Evolutionary conservation across 768 basidiomycete species (phyloP).

Genomic region (Paxillus involutus): DNA sequence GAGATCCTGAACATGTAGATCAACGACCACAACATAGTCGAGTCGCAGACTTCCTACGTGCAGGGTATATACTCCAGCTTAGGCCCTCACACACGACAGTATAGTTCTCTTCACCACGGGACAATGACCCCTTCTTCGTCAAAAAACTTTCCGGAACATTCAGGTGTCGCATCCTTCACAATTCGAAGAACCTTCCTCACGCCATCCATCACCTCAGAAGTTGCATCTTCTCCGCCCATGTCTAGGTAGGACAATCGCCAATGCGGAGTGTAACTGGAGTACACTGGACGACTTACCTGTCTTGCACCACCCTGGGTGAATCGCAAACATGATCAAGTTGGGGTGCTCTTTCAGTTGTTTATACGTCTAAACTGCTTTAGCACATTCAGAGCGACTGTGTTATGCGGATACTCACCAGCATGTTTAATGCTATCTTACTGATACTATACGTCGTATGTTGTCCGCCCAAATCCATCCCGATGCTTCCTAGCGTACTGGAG

Average conservation of each 20-base stretch:
- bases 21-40: too few relatives aligned
- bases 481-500: slow-evolving; percentile 32
- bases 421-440: slow-evolving; percentile 37
- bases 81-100: too few relatives aligned
- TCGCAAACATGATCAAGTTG: slow-evolving; percentile 27
- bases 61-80: too few relatives aligned
- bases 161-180: slow-evolving; percentile 18
- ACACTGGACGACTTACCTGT: slow-evolving; percentile 21
- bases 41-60: too few relatives aligned
- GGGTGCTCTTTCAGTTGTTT: slow-evolving; percentile 34
- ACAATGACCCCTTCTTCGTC: slow-evolving; percentile 24
- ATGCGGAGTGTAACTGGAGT: neutral
- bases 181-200: slow-evolving; percentile 25
- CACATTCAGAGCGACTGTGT: neutral
- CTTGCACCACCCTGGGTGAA: slow-evolving; percentile 39
- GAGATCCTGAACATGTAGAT: too few relatives aligned
- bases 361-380: slow-evolving; percentile 25
- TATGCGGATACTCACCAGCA: slow-evolving; percentile 28
- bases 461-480: slow-evolving; percentile 28
- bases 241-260: slow-evolving; percentile 9
- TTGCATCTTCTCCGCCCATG: slow-evolving; percentile 30
- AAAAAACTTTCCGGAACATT: slow-evolving; percentile 31
- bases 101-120: slow-evolving; percentile 24
- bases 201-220: slow-evolving; percentile 26
- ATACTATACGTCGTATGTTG: slow-evolving; percentile 32